Evolutionary conservation across 2,329 filamentous ascomycete species (phyloP).

Genomic region (Trichoderma polysporum): DNA sequence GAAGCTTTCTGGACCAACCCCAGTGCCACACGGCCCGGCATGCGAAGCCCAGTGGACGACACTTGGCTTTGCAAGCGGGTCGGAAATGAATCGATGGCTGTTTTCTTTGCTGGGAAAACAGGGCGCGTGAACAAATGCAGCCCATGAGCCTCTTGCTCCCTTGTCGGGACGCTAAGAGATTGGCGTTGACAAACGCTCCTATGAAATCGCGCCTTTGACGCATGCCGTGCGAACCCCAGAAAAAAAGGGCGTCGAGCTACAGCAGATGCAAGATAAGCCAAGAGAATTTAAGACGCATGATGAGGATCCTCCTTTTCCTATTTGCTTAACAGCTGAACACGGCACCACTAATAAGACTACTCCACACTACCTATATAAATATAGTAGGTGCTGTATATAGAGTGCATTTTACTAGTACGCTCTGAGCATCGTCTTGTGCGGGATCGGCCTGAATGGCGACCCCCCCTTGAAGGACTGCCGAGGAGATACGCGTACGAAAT

Average conservation of each 20-base stretch:
- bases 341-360: not conserved
- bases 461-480: not conserved
- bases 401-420: not conserved
- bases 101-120: not conserved
- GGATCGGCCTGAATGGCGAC: not conserved
- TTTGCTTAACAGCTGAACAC: not conserved
- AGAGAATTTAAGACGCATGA: not conserved
- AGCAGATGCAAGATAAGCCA: not conserved
- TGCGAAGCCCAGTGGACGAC: not conserved
- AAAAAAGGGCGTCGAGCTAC: not conserved
- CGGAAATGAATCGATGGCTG: not conserved
- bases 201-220: not conserved
- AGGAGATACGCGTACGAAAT: conserved; percentile 6
- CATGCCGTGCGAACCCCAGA: conserved; percentile 7
- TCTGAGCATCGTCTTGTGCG: not conserved
- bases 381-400: not conserved
- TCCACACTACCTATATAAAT: no score
- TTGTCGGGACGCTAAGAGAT: not conserved
- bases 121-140: not conserved
- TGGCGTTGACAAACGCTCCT: not conserved
- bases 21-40: conserved; percentile 10
- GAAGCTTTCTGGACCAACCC: conserved; percentile 7
- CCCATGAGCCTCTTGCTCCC: not conserved
- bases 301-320: not conserved
- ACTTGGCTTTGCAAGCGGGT: not conserved